A percentile compares a stretch with the other conserved stretches of the same genome.
These are phyloP conservation scores for Hemerocallis citrina DNA, from an alignment of 106 monocot genomes.

Conservation along the genomic window DNA sequence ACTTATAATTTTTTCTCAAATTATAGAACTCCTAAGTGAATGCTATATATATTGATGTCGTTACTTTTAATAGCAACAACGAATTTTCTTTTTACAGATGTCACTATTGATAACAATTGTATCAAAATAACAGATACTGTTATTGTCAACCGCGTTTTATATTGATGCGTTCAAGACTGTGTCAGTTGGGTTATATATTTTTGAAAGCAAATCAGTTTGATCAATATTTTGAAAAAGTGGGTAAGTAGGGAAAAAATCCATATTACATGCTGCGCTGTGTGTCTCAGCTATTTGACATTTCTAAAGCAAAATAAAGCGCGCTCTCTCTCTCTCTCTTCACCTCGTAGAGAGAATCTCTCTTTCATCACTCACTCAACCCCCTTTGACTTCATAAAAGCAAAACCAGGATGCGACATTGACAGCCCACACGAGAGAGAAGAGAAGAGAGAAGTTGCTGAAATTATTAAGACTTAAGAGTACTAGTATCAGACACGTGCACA, in stretches of 20 bases:
- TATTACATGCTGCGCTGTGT: background rate
- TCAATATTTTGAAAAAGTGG: too few species aligned
- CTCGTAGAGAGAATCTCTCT: constrained; percentile 32
- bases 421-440: background rate
- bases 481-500: too few species aligned
- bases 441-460: background rate
- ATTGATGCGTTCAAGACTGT: background rate
- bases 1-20: too few species aligned
- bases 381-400: constrained; percentile 12
- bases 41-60: too few species aligned
- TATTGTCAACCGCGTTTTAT: background rate
- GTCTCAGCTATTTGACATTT: constrained; percentile 11
- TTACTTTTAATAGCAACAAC: too few species aligned
- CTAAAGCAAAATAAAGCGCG: constrained; percentile 16
- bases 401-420: background rate
- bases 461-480: too few species aligned
- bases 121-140: background rate
- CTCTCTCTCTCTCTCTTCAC: background rate
- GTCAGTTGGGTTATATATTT: background rate
- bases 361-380: background rate
- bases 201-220: too few species aligned
- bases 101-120: background rate
- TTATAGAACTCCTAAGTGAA: too few species aligned
- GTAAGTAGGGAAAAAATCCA: too few species aligned
- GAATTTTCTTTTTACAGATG: too few species aligned